A percentile compares a stretch with the other conserved stretches of the same genome.
Conservation (phyloP, 768 basidiomycete species). For the Tricholoma sp. region DNA sequence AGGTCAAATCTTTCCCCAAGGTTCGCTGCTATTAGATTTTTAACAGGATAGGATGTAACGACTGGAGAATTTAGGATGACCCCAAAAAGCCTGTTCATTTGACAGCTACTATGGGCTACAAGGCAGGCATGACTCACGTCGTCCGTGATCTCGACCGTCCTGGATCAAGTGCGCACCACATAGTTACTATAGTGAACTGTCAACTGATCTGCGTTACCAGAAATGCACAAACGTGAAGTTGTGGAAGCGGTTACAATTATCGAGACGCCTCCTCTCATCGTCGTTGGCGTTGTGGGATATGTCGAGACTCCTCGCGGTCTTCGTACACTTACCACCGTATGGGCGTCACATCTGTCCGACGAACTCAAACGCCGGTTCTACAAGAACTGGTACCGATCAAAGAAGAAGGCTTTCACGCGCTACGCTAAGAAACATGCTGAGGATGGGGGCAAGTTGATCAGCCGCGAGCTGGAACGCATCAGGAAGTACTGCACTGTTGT, state of each 20-base stretch:
- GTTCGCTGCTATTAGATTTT: constrained; percentile 36
- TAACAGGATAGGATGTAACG: neutral
- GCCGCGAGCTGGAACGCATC: constrained; percentile 97
- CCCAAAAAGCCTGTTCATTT: constrained; percentile 98
- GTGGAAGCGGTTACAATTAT: constrained; percentile 96
- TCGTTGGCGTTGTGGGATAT: constrained; percentile 98
- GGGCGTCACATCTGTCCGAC: constrained; percentile 97
- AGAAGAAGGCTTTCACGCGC: constrained; percentile 99
- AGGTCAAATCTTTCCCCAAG: constrained; percentile 99
- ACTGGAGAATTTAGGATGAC: constrained; percentile 74
- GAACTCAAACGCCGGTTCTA: constrained; percentile 99
- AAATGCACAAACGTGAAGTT: constrained; percentile 99
- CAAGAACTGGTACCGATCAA: constrained; percentile 99
- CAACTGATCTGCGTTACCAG: constrained; percentile 34
- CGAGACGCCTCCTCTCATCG: constrained; percentile 95
- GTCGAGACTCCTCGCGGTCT: constrained; percentile 99
- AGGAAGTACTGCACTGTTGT: constrained; percentile 99
- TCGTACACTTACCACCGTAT: constrained; percentile 97
- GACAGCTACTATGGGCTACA: constrained; percentile 98
- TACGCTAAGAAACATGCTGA: constrained; percentile 99
- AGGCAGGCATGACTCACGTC: constrained; percentile 99
- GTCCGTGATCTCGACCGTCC: constrained; percentile 99
- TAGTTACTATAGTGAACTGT: neutral
- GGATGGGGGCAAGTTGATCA: constrained; percentile 85
- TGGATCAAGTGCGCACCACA: constrained; percentile 81